Evolutionary conservation across 129 eudicot species (phyloP), one percentile per base, ranked within the genome.

Genomic region (Centrapalus pauciflorus): DNA sequence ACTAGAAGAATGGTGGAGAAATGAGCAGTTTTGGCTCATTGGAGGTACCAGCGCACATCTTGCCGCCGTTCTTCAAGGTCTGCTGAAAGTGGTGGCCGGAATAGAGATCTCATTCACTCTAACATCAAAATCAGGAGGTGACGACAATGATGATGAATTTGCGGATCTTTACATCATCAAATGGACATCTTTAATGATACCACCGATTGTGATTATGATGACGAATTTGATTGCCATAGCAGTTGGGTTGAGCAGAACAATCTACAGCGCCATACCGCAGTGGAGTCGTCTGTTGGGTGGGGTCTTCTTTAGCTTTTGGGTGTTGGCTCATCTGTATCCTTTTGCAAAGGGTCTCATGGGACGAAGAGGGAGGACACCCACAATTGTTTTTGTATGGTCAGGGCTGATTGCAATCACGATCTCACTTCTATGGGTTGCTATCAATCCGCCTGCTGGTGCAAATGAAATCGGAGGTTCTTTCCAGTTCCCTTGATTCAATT

Each of bases 31-130:
- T 43, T 84, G 87, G 90, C 69, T 84, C 37, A 84, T 84, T 19
- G 90, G 90, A 3, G 90, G 90, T 7, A 84, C 90, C 3, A 84
- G 90, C 52, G 90, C 90, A 16, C 90, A 84, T 69, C 83, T 78
- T 30, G 90, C 90, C 32, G 90, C 90, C 1, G 90, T 84, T 16
- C 84, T 84, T 40, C 90, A 84, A 45, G 90, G 90, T 40, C 82
- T 84, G 2, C 49, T 84, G 0, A 84, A 84, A 55, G 82, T 84
- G 49, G 72, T 84, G 1, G 90, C 90, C 5, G 90, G 90, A 19
- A 84, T 84, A 5, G 90, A 84, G 50, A 84, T 84, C 30, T 84
- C 90, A 2, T 84, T 84, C 61, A 84, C 90, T 12, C 34, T 84
- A 55, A 84, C 90, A 1, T 84, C 90, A 52, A 84, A 84, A 65